These are phyloP conservation scores for Candida tammaniensis DNA, from an alignment of 805 yeast species.

Conservation along the genomic window DNA sequence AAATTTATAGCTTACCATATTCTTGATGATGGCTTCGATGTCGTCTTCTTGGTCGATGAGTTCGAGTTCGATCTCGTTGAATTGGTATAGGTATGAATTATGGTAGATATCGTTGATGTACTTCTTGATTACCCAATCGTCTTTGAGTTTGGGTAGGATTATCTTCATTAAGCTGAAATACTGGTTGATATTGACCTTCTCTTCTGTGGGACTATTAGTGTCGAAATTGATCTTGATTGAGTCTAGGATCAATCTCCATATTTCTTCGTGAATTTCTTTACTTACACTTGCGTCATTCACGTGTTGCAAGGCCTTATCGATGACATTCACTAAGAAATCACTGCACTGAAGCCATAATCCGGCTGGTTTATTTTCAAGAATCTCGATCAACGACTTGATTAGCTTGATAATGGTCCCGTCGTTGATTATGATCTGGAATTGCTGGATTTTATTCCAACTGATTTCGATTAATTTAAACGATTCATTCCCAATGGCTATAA, in stretches of 20 bases:
- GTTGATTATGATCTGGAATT: slow-evolving; percentile 34
- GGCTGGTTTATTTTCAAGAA: slow-evolving; percentile 43
- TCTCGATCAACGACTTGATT: slow-evolving; percentile 50
- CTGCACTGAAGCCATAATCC: slow-evolving; percentile 58
- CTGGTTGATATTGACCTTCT: slow-evolving; percentile 43
- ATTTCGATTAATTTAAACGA: slow-evolving; percentile 41
- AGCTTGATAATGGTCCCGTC: slow-evolving; percentile 48
- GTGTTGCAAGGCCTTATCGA: slow-evolving; percentile 25
- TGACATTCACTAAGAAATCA: slow-evolving; percentile 34
- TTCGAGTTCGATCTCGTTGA: slow-evolving; percentile 49
- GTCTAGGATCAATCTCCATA: slow-evolving; percentile 44
- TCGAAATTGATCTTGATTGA: slow-evolving; percentile 41
- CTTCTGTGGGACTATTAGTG: slow-evolving; percentile 28
- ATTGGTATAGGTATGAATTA: slow-evolving; percentile 57
- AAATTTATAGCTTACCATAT: slow-evolving; percentile 39
- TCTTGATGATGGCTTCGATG: slow-evolving; percentile 34
- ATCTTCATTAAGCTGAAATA: slow-evolving; percentile 21
- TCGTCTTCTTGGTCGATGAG: slow-evolving; percentile 22
- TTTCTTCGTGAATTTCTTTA: slow-evolving; percentile 14
- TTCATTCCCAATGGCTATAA: slow-evolving; percentile 54
- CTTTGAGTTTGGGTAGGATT: slow-evolving; percentile 9
- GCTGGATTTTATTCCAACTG: slow-evolving; percentile 29
- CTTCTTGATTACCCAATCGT: slow-evolving; percentile 31
- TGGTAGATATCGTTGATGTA: slow-evolving; percentile 53
- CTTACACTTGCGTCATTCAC: slow-evolving; percentile 7